These are phyloP conservation scores for Coniella lustricola DNA, from an alignment of 2,329 filamentous ascomycete species.

Conservation along the genomic window DNA sequence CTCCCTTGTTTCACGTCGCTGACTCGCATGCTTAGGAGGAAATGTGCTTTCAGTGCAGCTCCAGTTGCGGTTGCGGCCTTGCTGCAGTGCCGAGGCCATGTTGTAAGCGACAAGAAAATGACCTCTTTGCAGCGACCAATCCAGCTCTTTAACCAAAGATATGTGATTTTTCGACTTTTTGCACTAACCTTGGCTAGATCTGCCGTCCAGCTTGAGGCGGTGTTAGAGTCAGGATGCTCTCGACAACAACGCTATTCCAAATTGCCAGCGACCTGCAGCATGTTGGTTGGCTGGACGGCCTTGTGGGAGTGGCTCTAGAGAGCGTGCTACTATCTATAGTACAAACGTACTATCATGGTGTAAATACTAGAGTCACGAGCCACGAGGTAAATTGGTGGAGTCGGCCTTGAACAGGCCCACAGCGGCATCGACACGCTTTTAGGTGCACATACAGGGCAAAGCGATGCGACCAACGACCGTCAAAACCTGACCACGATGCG, in stretches of 20 bases:
- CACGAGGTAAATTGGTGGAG: neutral
- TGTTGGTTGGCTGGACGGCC: neutral
- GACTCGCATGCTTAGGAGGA: slow-evolving; percentile 17
- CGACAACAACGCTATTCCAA: neutral
- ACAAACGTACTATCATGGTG: no score
- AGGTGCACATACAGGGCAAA: neutral
- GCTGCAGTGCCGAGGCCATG: neutral
- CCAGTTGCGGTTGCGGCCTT: neutral
- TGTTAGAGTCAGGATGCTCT: no score
- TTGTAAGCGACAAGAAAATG: neutral
- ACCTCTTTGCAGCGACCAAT: no score
- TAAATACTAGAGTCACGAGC: neutral
- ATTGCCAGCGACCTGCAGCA: neutral
- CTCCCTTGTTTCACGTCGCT: slow-evolving; percentile 17
- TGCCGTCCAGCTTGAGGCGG: no score
- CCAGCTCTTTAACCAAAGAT: no score
- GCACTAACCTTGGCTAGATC: neutral
- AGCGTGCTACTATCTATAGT: neutral
- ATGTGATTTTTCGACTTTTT: neutral
- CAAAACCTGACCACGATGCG: neutral
- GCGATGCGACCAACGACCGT: neutral
- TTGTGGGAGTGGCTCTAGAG: neutral
- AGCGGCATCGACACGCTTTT: neutral
- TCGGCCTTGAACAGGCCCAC: neutral
- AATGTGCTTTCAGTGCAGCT: slow-evolving; percentile 1